phyloP scores from a whole-genome alignment of 2,329 filamentous ascomycete species.

The Fusarium verticillioides region DNA sequence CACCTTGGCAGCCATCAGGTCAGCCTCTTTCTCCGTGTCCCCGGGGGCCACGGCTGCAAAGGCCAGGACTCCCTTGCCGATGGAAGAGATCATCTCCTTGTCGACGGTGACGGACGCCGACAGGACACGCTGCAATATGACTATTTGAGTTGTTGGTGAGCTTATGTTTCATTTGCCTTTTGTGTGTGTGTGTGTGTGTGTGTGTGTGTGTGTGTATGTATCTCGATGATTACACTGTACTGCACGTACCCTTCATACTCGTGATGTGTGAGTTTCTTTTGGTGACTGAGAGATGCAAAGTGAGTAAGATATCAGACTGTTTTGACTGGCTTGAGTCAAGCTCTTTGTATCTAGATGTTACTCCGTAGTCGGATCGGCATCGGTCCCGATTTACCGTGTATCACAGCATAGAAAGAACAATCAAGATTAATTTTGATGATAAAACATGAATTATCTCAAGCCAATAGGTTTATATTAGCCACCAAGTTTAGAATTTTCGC shows the following conservation, averaged over 20 bases:
- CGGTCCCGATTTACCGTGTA: slow-evolving; percentile 25
- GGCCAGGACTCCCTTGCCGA: slow-evolving; percentile 89
- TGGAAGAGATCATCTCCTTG: slow-evolving; percentile 87
- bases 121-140: slow-evolving; percentile 91
- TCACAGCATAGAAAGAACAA: background rate
- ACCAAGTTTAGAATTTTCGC: background rate
- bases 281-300: slow-evolving; percentile 1
- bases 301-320: background rate
- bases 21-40: slow-evolving; percentile 89
- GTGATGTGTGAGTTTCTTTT: background rate
- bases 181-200: background rate
- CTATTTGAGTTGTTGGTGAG: slow-evolving; percentile 58
- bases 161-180: slow-evolving; percentile 1
- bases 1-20: slow-evolving; percentile 84
- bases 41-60: slow-evolving; percentile 91
- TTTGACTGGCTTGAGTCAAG: slow-evolving; percentile 9
- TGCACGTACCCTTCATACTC: slow-evolving; percentile 42
- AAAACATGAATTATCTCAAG: background rate
- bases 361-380: slow-evolving; percentile 35
- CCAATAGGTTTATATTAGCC: background rate
- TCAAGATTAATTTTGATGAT: background rate
- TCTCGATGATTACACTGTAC: background rate
- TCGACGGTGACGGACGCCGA: slow-evolving; percentile 97
- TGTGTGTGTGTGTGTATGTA: background rate
- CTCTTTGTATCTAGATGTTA: slow-evolving; percentile 14